These are phyloP conservation scores for Zygotorulaspora danielsina DNA, from an alignment of 805 yeast genomes.

Conservation along the genomic window DNA sequence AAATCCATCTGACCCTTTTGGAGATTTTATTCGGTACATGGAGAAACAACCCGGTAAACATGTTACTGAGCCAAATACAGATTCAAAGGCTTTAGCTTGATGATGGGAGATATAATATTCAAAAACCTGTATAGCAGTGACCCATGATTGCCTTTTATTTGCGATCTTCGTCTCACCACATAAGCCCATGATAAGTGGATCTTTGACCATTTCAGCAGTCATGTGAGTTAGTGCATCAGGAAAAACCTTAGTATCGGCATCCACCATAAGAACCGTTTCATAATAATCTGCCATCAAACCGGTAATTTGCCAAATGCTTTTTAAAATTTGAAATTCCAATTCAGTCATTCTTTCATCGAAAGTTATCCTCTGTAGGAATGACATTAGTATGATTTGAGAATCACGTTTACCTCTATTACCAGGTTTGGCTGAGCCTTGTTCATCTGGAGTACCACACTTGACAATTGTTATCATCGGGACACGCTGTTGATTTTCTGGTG, in stretches of 20 bases:
- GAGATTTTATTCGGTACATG: slow-evolving; percentile 86
- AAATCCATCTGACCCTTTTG: slow-evolving; percentile 69
- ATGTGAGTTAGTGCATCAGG: slow-evolving; percentile 87
- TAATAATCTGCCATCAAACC: slow-evolving; percentile 81
- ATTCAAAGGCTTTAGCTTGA: slow-evolving; percentile 89
- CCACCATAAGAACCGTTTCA: slow-evolving; percentile 85
- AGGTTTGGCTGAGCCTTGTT: slow-evolving; percentile 65
- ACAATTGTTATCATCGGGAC: slow-evolving; percentile 76
- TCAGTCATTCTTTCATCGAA: slow-evolving; percentile 94
- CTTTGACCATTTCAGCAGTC: slow-evolving; percentile 84
- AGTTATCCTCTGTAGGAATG: slow-evolving; percentile 79
- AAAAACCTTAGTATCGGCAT: slow-evolving; percentile 86
- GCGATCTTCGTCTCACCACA: slow-evolving; percentile 94
- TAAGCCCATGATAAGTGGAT: slow-evolving; percentile 83
- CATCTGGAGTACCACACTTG: slow-evolving; percentile 84
- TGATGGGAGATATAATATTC: slow-evolving; percentile 93
- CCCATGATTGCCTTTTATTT: slow-evolving; percentile 80
- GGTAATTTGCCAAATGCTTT: slow-evolving; percentile 73
- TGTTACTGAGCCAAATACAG: slow-evolving; percentile 92
- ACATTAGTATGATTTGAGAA: slow-evolving; percentile 86
- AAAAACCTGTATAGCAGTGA: slow-evolving; percentile 87
- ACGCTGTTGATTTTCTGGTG: slow-evolving; percentile 76
- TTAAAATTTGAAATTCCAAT: slow-evolving; percentile 73
- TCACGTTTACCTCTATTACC: slow-evolving; percentile 97
- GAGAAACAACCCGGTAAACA: slow-evolving; percentile 95